phyloP scores from a whole-genome alignment of 768 basidiomycete species.

The Lactarius psammicola region DNA sequence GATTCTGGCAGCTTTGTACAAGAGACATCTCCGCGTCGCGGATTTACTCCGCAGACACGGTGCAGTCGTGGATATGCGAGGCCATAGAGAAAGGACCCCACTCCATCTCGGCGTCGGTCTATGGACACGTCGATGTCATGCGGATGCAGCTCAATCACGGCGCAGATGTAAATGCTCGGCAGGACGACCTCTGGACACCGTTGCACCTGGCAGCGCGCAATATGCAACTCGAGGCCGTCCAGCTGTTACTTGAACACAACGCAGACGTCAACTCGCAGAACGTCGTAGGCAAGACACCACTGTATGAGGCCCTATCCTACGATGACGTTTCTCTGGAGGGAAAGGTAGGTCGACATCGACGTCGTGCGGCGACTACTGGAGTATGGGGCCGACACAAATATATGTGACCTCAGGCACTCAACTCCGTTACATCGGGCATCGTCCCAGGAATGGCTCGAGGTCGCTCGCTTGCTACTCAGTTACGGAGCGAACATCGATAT shows the following conservation, averaged over 20 bases:
- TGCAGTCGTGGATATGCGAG: not conserved
- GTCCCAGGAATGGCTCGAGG: not conserved
- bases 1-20: not conserved
- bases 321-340: fast-evolving
- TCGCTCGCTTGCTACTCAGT: not conserved
- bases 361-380: not conserved
- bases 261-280: no score
- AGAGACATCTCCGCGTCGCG: not conserved
- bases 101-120: fast-evolving
- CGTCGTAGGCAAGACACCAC: no score
- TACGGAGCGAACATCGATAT: not conserved
- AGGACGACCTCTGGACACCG: no score
- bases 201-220: no score
- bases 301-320: not conserved
- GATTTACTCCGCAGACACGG: not conserved
- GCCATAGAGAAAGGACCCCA: not conserved
- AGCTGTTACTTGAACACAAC: no score
- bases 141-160: no score
- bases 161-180: no score
- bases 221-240: no score
- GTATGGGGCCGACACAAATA: not conserved
- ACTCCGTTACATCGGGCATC: not conserved
- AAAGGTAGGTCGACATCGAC: not conserved
- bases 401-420: not conserved
- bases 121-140: no score